Percentiles rank a stretch among this genome's conserved stretches.
Conservation (phyloP, 2,329 filamentous ascomycete genomes). For the Talaromyces funiculosus region DNA sequence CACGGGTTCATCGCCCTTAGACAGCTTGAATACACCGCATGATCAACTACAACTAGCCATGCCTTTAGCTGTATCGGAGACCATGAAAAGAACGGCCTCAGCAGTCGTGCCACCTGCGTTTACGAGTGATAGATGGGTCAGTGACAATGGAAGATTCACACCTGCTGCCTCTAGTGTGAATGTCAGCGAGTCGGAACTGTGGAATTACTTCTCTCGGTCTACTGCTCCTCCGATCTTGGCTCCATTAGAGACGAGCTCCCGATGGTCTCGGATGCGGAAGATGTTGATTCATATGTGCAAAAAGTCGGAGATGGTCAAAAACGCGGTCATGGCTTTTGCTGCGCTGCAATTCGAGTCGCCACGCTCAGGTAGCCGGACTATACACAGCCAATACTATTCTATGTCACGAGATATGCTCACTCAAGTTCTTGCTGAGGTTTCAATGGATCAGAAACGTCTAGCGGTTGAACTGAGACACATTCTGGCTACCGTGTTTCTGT, state of each 20-base stretch:
- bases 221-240: slow-evolving; percentile 29
- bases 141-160: background rate
- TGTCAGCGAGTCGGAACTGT: slow-evolving; percentile 1
- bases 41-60: slow-evolving; percentile 3
- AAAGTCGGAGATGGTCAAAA: slow-evolving; percentile 43
- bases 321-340: slow-evolving; percentile 50
- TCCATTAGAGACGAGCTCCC: slow-evolving; percentile 50
- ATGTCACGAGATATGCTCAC: slow-evolving; percentile 23
- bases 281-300: slow-evolving; percentile 46
- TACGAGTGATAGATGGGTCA: background rate
- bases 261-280: slow-evolving; percentile 48
- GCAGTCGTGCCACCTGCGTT: background rate
- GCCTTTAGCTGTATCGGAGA: background rate
- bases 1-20: slow-evolving; percentile 1
- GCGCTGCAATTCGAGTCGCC: slow-evolving; percentile 37
- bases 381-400: slow-evolving; percentile 22
- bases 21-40: background rate
- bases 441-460: slow-evolving; percentile 4
- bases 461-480: slow-evolving; percentile 34
- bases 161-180: background rate
- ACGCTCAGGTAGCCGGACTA: slow-evolving; percentile 15
- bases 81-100: background rate
- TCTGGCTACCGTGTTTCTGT: slow-evolving; percentile 49
- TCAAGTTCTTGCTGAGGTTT: slow-evolving; percentile 12
- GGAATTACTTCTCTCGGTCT: slow-evolving; percentile 6